Base-by-base conservation (phyloP, 441 rosid species). In the Biscutella laevigata region DNA sequence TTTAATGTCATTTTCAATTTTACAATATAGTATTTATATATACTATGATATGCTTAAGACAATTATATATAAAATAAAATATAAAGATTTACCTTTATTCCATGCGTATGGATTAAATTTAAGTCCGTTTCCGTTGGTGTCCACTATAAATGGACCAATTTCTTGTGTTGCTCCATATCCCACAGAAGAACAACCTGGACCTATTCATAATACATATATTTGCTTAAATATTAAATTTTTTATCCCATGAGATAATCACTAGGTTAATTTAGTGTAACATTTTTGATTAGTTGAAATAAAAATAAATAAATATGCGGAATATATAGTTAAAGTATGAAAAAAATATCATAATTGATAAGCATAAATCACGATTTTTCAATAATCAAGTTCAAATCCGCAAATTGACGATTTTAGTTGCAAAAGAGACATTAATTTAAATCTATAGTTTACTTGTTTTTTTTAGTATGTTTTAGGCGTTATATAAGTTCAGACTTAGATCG, bases 151-250 rank as follows among this genome's bases (percentile, higher is more conserved):
- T 6, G 99, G 98, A 28, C 86, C 88, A 33, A 86, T 82, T 62
- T 77, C 94, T 79, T 86, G 90, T 9, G 84, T 76, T 53, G 97
- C 92, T 4, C 99, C 99, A 64, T 86, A 92, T 30, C 94, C 99
- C 77, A 88, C 86, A 4, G 99, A 92, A 38, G 97, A 92, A 79
- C 97, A 92, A 53, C 99, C 99, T 7, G 97, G 86, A 26, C 83
- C 92, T 82, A 68, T 68, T 53, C 44, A 51, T 22, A 43, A n/a
- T 24, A 21, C 24, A 34, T 26, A 40, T 29, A 32, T 29, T 10
- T 48, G 17, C 28, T 47, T 30, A 37, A 24, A 33, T 16, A 13
- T 12, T 33, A 48, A 34, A 14, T 49, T 46, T 57, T 27, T 64
- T 57, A 38, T 49, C 27, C 20, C 15, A 36, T 34, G 28, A 41